Conservation (phyloP, 2,329 filamentous ascomycete genomes). For the Alternaria arborescens region DNA sequence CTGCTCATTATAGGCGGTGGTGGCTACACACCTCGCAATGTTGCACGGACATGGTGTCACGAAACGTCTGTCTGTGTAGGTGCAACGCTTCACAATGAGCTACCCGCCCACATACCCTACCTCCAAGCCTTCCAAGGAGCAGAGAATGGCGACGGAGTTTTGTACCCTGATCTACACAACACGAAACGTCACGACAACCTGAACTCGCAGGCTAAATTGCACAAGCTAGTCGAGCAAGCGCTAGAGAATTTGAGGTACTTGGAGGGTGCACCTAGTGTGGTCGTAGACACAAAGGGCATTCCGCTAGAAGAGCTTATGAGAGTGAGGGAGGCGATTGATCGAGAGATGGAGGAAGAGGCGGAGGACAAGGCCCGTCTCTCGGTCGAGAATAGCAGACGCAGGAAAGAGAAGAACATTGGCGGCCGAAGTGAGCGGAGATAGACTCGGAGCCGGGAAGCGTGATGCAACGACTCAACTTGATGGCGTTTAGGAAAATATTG, state of each 20-base stretch:
- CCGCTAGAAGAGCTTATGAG: constrained; percentile 69
- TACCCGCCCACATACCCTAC: constrained; percentile 84
- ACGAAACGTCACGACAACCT: constrained; percentile 76
- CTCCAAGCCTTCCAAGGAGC: constrained; percentile 83
- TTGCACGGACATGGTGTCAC: constrained; percentile 95
- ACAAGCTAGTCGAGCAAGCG: constrained; percentile 78
- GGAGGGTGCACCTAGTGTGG: constrained; percentile 76
- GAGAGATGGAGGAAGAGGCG: constrained; percentile 69
- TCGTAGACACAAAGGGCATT: constrained; percentile 80
- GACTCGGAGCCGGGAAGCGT: background rate
- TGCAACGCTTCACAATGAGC: constrained; percentile 73
- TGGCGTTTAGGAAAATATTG: constrained; percentile 1
- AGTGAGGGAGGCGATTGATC: constrained; percentile 74
- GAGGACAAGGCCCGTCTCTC: constrained; percentile 69
- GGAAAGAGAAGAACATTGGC: constrained; percentile 56
- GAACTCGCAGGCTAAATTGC: constrained; percentile 78
- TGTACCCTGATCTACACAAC: constrained; percentile 89
- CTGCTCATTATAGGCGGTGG: constrained; percentile 92
- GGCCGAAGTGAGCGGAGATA: constrained; percentile 53
- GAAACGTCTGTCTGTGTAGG: constrained; percentile 92
- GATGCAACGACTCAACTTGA: background rate
- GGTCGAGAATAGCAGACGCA: constrained; percentile 55
- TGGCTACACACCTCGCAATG: constrained; percentile 95
- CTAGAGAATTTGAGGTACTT: constrained; percentile 88
- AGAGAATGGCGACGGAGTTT: constrained; percentile 71